These are phyloP conservation scores for Cercophora sp. DNA, from an alignment of 495 filamentous ascomycete genomes.

Conservation along the genomic window DNA sequence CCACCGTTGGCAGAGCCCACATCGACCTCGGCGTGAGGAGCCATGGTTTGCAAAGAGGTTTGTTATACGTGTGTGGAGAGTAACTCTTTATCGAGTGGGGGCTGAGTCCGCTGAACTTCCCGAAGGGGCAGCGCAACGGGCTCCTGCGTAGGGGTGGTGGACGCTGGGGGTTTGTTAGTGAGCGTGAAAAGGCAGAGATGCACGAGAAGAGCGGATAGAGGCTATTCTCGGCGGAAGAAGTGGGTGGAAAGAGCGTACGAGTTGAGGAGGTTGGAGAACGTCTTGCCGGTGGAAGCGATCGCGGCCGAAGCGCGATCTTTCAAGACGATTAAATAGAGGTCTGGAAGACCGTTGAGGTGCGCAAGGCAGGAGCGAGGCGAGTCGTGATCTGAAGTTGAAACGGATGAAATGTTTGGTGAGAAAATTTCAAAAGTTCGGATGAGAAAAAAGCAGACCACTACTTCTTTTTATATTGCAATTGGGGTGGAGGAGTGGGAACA, in stretches of 20 bases:
- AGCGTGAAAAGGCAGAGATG: conserved; percentile 1
- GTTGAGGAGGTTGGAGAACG: conserved; percentile 88
- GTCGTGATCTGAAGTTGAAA: neutral
- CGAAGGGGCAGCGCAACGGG: conserved; percentile 86
- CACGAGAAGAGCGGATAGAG: neutral
- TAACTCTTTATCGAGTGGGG: conserved; percentile 53
- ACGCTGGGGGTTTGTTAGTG: conserved; percentile 48
- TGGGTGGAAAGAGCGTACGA: conserved; percentile 49
- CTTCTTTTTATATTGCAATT: neutral
- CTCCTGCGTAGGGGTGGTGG: conserved; percentile 97
- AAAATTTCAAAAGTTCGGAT: neutral
- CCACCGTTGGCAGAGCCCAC: conserved; percentile 70
- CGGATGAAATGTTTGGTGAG: neutral
- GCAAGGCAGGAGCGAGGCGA: neutral
- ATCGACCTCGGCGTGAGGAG: conserved; percentile 82
- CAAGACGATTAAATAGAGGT: conserved; percentile 22
- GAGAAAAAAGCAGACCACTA: neutral
- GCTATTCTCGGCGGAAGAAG: neutral
- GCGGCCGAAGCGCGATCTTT: conserved; percentile 51
- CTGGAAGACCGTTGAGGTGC: conserved; percentile 6
- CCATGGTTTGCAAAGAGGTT: conserved; percentile 55
- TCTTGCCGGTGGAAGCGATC: conserved; percentile 65
- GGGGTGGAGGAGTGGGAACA: neutral
- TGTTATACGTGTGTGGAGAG: conserved; percentile 22
- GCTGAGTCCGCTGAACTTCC: conserved; percentile 81